Conservation (phyloP, 345 rosid genomes). For the Nasturtium officinale region DNA sequence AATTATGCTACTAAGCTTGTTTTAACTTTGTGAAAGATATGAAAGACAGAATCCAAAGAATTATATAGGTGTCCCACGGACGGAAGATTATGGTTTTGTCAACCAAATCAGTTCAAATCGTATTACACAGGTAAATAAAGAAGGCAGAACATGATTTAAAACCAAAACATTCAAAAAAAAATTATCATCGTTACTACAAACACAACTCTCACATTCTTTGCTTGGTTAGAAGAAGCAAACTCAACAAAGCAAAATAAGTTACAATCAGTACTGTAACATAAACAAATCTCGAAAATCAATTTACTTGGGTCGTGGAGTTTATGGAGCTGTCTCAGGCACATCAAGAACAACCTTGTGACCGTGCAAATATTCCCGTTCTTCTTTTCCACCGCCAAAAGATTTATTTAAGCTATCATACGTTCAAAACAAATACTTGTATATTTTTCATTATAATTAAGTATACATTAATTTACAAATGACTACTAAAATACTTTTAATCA, state of each 20-base stretch:
- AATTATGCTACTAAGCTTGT: not conserved
- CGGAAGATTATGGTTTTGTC: not conserved
- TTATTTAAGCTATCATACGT: not conserved
- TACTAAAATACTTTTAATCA: not conserved
- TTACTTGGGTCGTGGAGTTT: not conserved
- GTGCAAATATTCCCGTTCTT: not conserved
- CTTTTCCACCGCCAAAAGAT: too few species aligned
- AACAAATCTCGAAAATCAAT: not conserved
- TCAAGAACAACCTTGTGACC: not conserved
- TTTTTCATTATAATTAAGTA: not conserved
- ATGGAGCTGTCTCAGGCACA: not conserved
- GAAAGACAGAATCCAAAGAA: not conserved
- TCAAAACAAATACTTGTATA: not conserved
- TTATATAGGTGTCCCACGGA: constrained; percentile 3
- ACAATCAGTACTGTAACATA: too few species aligned
- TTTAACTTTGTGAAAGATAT: not conserved
- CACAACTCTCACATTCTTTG: too few species aligned
- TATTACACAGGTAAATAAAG: not conserved
- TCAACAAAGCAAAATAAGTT: too few species aligned
- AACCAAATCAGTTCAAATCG: not conserved
- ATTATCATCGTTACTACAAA: too few species aligned
- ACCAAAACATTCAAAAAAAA: not conserved
- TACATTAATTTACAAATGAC: not conserved
- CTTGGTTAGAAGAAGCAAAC: too few species aligned
- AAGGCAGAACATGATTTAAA: not conserved